Conservation (phyloP, 345 rosid species). For the Excoecaria agallocha region DNA sequence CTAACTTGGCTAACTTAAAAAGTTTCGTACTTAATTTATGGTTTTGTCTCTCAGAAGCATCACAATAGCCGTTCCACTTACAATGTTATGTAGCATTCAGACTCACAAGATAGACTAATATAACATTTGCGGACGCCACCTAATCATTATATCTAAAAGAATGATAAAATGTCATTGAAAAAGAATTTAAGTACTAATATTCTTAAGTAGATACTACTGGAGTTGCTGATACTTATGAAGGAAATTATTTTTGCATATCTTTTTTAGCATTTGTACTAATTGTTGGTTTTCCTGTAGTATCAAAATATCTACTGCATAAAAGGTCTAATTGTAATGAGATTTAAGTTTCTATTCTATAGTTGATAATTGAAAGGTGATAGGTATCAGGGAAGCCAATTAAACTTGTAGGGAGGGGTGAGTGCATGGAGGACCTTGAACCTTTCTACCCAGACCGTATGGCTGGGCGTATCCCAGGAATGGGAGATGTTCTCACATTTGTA, state of each 20-base stretch:
- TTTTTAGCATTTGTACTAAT: not conserved
- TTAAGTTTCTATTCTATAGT: slow-evolving; percentile 2
- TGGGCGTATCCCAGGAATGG: slow-evolving; percentile 96
- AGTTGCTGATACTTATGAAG: slow-evolving; percentile 8
- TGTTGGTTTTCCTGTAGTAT: not conserved
- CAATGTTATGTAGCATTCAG: not conserved
- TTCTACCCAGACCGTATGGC: slow-evolving; percentile 99
- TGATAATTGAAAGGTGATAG: slow-evolving; percentile 35
- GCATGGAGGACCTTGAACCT: slow-evolving; percentile 98
- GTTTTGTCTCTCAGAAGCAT: slow-evolving; percentile 3
- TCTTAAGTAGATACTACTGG: not conserved
- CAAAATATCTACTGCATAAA: not conserved
- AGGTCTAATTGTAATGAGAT: not conserved
- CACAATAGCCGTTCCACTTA: not conserved
- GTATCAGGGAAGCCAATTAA: slow-evolving; percentile 97
- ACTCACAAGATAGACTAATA: not conserved
- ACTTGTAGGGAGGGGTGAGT: slow-evolving; percentile 95
- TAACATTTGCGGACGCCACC: not conserved
- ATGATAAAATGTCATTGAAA: not conserved
- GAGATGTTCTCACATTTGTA: slow-evolving; percentile 93
- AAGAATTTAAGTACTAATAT: not conserved
- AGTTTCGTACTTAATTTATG: not conserved
- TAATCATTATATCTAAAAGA: not conserved
- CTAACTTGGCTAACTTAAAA: not conserved
- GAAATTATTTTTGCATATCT: not conserved